phyloP scores from a whole-genome alignment of 1,284 basidiomycete genomes.

The Cutaneotrichosporon sp. region DNA sequence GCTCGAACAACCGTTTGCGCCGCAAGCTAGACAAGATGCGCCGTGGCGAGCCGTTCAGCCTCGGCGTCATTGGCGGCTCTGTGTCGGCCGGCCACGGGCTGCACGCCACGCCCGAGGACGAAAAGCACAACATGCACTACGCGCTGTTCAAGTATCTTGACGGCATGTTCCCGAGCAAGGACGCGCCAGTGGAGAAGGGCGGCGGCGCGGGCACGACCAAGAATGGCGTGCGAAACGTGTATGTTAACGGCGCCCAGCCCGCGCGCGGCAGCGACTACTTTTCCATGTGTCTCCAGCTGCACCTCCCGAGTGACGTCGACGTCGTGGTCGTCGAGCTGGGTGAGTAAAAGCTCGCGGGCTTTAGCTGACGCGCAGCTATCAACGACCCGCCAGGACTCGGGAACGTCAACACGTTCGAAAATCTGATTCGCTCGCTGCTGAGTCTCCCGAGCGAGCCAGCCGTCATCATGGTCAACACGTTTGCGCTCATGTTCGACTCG shows the following conservation, averaged over 20 bases:
- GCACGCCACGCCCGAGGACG: slow-evolving; percentile 3
- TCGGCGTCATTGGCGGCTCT: slow-evolving; percentile 29
- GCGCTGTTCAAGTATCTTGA: slow-evolving; percentile 40
- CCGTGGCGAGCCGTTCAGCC: slow-evolving; percentile 22
- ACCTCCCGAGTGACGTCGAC: slow-evolving; percentile 30
- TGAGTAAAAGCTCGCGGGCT: slow-evolving; percentile 4
- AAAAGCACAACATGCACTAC: slow-evolving; percentile 32
- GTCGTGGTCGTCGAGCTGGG: slow-evolving; percentile 30
- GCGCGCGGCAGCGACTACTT: slow-evolving; percentile 30
- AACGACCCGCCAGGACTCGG: slow-evolving; percentile 24
- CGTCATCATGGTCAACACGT: slow-evolving; percentile 23
- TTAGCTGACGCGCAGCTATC: slow-evolving; percentile 21
- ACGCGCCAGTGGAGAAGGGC: neutral
- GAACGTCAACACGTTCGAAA: slow-evolving; percentile 8
- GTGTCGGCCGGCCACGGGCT: slow-evolving; percentile 37
- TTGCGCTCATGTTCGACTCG: slow-evolving; percentile 33
- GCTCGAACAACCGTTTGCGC: slow-evolving; percentile 24
- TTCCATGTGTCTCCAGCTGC: slow-evolving; percentile 28
- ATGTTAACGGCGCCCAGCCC: slow-evolving; percentile 29
- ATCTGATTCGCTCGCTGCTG: slow-evolving; percentile 11
- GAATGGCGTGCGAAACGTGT: slow-evolving; percentile 19
- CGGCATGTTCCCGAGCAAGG: slow-evolving; percentile 26
- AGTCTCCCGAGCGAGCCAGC: neutral
- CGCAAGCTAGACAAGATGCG: slow-evolving; percentile 24
- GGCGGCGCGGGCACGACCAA: neutral